Evolutionary conservation across 2,329 filamentous ascomycete genomes (phyloP).

Genomic region (Rutstroemia sp.): DNA sequence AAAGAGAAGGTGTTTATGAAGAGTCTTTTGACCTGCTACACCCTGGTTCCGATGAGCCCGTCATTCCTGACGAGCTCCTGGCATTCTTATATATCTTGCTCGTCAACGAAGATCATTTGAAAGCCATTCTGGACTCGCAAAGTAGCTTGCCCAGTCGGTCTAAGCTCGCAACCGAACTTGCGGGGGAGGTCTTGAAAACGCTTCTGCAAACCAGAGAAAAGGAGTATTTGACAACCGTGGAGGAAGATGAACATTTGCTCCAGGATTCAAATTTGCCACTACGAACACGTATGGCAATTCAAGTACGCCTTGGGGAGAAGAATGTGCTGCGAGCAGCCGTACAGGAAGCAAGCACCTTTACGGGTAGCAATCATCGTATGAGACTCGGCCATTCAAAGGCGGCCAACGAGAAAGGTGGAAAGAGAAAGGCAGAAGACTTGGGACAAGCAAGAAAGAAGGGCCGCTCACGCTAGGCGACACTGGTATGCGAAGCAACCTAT

Average conservation of each 20-base stretch:
- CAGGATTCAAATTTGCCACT: conserved; percentile 25
- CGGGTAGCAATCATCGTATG: conserved; percentile 29
- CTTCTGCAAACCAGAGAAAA: conserved; percentile 34
- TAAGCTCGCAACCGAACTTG: conserved; percentile 35
- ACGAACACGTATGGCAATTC: conserved; percentile 44
- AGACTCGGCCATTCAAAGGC: conserved; percentile 13
- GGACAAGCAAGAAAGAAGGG: conserved; percentile 18
- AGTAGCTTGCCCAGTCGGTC: conserved; percentile 29
- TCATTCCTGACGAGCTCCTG: conserved; percentile 30
- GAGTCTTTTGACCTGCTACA: conserved; percentile 50
- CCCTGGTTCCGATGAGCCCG: conserved; percentile 20
- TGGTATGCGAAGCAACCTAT: neutral
- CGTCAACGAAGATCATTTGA: conserved; percentile 33
- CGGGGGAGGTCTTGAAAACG: conserved; percentile 33
- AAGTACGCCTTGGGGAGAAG: conserved; percentile 60
- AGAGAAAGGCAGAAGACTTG: conserved; percentile 17
- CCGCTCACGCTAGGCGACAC: conserved; percentile 11
- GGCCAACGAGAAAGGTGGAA: conserved; percentile 9
- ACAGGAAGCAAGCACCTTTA: conserved; percentile 29
- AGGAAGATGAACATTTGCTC: conserved; percentile 40
- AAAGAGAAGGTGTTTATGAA: conserved; percentile 51
- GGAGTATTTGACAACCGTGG: conserved; percentile 47
- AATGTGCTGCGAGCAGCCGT: conserved; percentile 44
- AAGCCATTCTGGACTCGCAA: conserved; percentile 30
- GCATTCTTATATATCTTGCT: conserved; percentile 38